Evolutionary conservation across 768 basidiomycete species (phyloP).

Genomic region (Filobasidium floriforme): DNA sequence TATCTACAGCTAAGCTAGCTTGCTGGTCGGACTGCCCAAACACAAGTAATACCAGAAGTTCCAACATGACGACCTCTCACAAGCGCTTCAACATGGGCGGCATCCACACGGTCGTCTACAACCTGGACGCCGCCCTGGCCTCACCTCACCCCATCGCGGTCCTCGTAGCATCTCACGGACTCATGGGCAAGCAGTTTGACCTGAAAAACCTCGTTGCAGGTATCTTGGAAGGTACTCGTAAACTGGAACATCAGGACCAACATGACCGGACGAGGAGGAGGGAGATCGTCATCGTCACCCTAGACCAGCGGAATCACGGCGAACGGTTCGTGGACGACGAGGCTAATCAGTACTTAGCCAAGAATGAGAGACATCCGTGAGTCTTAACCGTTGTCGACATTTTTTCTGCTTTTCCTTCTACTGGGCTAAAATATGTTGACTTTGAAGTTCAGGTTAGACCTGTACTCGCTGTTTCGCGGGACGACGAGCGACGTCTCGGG

Average conservation of each 20-base stretch:
- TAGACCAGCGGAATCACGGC: constrained; percentile 57
- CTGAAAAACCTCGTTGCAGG: constrained; percentile 44
- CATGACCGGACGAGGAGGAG: constrained; percentile 14
- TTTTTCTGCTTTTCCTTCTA: too few relatives aligned
- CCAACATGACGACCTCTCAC: too few relatives aligned
- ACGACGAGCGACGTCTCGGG: constrained; percentile 60
- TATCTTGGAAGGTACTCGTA: constrained; percentile 38
- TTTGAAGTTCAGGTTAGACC: constrained; percentile 51
- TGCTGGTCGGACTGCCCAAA: too few relatives aligned
- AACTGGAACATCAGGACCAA: constrained; percentile 14
- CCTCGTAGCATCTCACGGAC: constrained; percentile 52
- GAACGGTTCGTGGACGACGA: constrained; percentile 45
- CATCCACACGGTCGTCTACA: constrained; percentile 20
- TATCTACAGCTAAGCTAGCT: too few relatives aligned
- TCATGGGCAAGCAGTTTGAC: constrained; percentile 43
- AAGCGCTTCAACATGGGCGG: constrained; percentile 18
- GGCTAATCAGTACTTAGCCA: constrained; percentile 45
- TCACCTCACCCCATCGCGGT: constrained; percentile 35
- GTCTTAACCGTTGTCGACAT: too few relatives aligned
- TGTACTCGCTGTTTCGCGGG: constrained; percentile 47
- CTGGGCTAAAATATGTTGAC: too few relatives aligned
- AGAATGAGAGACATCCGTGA: constrained; percentile 51
- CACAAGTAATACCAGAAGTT: too few relatives aligned
- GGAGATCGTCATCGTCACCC: constrained; percentile 51
- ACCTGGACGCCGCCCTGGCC: constrained; percentile 8